phyloP scores from a whole-genome alignment of 2,329 filamentous ascomycete genomes.

The Botryosphaeria dothidea region DNA sequence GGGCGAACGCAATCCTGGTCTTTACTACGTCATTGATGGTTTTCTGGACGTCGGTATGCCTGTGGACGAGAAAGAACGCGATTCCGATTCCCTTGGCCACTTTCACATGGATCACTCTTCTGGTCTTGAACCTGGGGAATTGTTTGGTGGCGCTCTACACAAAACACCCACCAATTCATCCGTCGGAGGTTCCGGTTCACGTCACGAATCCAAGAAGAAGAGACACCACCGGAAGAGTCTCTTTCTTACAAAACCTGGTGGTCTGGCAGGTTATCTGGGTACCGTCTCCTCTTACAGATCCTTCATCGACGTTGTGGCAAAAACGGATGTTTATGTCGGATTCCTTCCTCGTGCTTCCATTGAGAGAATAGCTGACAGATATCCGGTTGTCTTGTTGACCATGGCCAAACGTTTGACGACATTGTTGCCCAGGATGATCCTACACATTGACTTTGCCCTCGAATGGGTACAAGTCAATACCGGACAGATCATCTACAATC shows the following conservation, averaged over 20 bases:
- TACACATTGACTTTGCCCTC: conserved; percentile 96
- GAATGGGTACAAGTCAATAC: conserved; percentile 98
- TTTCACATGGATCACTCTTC: conserved; percentile 31
- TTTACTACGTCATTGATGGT: conserved; percentile 97
- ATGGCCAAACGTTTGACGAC: conserved; percentile 94
- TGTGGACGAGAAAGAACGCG: conserved; percentile 59
- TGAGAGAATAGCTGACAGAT: conserved; percentile 88
- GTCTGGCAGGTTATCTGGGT: conserved; percentile 90
- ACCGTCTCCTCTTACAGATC: conserved; percentile 94
- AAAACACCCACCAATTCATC: conserved; percentile 30
- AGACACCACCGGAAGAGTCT: conserved; percentile 68
- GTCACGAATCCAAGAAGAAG: conserved; percentile 37
- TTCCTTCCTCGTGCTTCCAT: conserved; percentile 84
- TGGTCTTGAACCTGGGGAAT: conserved; percentile 37
- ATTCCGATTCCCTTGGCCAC: conserved; percentile 47
- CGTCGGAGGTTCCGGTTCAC: conserved; percentile 19
- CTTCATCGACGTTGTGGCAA: conserved; percentile 94
- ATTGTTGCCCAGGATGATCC: conserved; percentile 81
- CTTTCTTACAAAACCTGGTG: conserved; percentile 90
- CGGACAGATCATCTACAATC: conserved; percentile 90
- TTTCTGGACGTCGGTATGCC: conserved; percentile 94
- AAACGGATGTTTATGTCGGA: conserved; percentile 97
- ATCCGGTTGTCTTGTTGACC: conserved; percentile 88
- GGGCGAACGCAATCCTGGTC: conserved; percentile 90
- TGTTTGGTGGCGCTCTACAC: conserved; percentile 25